Percentiles rank a stretch among this genome's conserved stretches.
Conservation (phyloP, 805 yeast species). For the Lipomyces sp. region DNA sequence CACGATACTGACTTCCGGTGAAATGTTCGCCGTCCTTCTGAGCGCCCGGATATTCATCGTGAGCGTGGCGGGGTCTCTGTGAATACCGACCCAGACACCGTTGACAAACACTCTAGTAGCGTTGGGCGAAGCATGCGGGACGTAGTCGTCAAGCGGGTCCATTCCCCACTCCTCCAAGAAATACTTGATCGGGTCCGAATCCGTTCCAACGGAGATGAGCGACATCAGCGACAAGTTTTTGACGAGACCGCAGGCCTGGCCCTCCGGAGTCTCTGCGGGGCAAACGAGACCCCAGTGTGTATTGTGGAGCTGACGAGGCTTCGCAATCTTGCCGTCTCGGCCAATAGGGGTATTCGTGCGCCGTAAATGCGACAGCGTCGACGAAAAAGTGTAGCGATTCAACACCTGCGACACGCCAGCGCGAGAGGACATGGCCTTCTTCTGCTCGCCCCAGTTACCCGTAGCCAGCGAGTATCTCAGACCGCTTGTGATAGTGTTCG, state of each 20-base stretch:
- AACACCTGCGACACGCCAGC: constrained; percentile 99
- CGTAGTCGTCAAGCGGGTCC: constrained; percentile 95
- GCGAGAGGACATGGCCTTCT: constrained; percentile 96
- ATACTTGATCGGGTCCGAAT: constrained; percentile 90
- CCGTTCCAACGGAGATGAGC: constrained; percentile 95
- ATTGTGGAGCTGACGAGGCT: constrained; percentile 98
- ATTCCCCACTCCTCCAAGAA: constrained; percentile 98
- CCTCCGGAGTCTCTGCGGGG: constrained; percentile 99
- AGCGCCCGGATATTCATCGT: constrained; percentile 86
- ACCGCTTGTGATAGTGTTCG: constrained; percentile 96
- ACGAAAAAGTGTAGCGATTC: constrained; percentile 95
- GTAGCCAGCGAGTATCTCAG: constrained; percentile 96
- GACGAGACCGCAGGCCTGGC: constrained; percentile 99
- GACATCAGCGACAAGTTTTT: constrained; percentile 95
- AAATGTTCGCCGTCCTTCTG: constrained; percentile 92
- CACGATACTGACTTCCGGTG: constrained; percentile 93
- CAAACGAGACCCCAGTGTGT: constrained; percentile 99
- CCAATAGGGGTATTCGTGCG: constrained; percentile 99
- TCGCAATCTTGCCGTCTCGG: constrained; percentile 97
- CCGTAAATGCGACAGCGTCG: constrained; percentile 97
- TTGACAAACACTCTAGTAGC: constrained; percentile 93
- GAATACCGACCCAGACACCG: constrained; percentile 99
- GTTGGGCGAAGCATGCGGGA: constrained; percentile 85
- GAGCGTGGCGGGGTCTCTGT: constrained; percentile 89
- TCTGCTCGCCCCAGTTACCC: constrained; percentile 99